Evolutionary conservation across 1,284 basidiomycete genomes (phyloP), one percentile per base, ranked within the genome.

Genomic region (Malassezia slooffiae): DNA sequence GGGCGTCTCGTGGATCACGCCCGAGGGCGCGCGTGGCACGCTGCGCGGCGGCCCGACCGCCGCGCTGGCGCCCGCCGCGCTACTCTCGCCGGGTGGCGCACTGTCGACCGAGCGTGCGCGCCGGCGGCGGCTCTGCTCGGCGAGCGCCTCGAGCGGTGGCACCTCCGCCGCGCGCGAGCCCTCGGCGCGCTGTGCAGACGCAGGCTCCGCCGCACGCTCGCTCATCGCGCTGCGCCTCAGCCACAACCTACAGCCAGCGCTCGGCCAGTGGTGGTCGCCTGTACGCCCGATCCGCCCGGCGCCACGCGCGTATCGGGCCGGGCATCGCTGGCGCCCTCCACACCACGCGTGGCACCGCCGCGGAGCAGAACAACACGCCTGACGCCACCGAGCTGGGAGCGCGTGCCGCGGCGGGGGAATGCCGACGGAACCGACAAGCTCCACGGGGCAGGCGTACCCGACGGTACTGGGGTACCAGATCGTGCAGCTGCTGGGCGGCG

Each of bases 401-500:
- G n/a, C n/a, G n/a, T n/a, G n/a, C n/a, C n/a, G n/a, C n/a, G n/a
- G n/a, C n/a, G n/a, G n/a, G n/a, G n/a, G n/a, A n/a, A n/a, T n/a
- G n/a, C n/a, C 32, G 26, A 33, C 41, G 28, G 34, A 41, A 16
- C 64, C 64, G 10, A 67, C 57, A 26, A 66, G 62, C 8, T 67
- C 64, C 1, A 58, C 58, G 3, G 64, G 64, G 17, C 58, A 61
- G 45, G 39, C 55, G 31, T 67, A 67, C 34, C 64, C 64, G 20
- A 37, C 50, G 1, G 57, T 67, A 4, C 45, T 59, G 13, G 66
- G 62, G 37, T 69, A 67, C 47, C 52, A 54, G 28, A 56, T 69
- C 38, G 59, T 60, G 15, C 58, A 66, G 48, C 57, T 59, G 31
- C 59, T 69, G 26, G 64, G 66, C 21, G 66, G 66, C 37, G 66